Evolutionary conservation across 345 rosid genomes (phyloP), one percentile per base, ranked within the genome.

Genomic region (Ceriops zippeliana): DNA sequence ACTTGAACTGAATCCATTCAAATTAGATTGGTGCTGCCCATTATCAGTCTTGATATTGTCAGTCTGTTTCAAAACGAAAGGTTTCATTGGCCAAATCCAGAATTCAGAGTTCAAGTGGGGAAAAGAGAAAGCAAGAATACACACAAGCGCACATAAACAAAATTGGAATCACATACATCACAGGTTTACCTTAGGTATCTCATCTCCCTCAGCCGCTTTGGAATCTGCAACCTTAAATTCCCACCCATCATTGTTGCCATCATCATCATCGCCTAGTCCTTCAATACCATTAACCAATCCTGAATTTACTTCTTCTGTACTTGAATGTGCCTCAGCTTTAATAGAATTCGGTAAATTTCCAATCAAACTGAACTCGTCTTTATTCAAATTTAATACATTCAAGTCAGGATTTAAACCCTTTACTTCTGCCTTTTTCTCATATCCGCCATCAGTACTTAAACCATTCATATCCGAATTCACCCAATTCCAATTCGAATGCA

Each of bases 211-310:
- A 5, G 26, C 54, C 19, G 10, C 63, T 61, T 67, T 65, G 2
- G 68, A 13, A 32, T 69, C 81, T 56, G 81, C 80, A 63, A 49
- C 81, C 60, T 67, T 72, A 42, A 81, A 84, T 70, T 75, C 85
- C 87, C 83, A 84, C 6, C 71, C 80, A 46, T 75, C 78, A 21
- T 79, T 80, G 10, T 70, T 72, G 0, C 51, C 77, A 37, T 54
- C 56, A 8, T 17, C 59, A 31, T n/a, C 54, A 63, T 27, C 21
- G 27, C 7, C 59, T 22, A 62, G 38, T 16, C 24, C 34, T 22
- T 51, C 67, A 53, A 52, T 53, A 49, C 35, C 65, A 24, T 31
- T 24, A 37, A 22, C 32, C 19, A 49, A 13, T 28, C 34, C 63
- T n/a, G 38, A 60, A 28, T 19, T 47, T 54, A 47, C 63, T 46